Evolutionary conservation across 1,284 basidiomycete species (phyloP).

Genomic region (Irpex lacteus): DNA sequence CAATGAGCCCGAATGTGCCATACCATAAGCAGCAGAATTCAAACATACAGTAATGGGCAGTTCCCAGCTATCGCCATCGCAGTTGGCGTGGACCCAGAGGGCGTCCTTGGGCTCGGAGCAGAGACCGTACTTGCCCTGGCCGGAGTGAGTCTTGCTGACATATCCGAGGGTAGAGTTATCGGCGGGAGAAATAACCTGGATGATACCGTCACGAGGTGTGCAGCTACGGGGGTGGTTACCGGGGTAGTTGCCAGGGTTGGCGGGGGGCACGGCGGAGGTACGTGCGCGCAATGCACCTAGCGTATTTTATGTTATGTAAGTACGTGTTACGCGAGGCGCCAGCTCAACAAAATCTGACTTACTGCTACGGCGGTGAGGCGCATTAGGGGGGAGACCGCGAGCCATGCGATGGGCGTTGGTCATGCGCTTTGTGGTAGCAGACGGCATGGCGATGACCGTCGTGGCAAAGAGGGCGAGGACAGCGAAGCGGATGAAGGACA

Average conservation of each 20-base stretch:
- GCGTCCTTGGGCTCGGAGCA: slow-evolving; percentile 5
- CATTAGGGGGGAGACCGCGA: slow-evolving; percentile 7
- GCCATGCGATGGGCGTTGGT: slow-evolving; percentile 10
- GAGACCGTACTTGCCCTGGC: slow-evolving; percentile 9
- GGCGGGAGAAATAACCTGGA: slow-evolving; percentile 5
- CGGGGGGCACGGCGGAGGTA: neutral
- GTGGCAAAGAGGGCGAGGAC: slow-evolving; percentile 1
- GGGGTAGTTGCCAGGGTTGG: neutral
- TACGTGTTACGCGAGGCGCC: neutral
- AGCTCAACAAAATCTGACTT: neutral
- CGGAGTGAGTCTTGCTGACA: slow-evolving; percentile 4
- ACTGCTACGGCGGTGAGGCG: slow-evolving; percentile 8
- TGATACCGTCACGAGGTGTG: slow-evolving; percentile 6
- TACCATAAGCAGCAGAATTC: neutral
- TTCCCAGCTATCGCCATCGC: slow-evolving; percentile 7
- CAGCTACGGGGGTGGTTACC: neutral
- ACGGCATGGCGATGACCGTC: neutral
- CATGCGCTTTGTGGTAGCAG: slow-evolving; percentile 2
- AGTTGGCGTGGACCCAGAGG: slow-evolving; percentile 6
- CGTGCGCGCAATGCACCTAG: neutral
- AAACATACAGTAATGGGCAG: slow-evolving; percentile 4
- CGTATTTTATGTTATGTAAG: neutral
- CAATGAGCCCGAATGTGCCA: neutral
- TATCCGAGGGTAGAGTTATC: slow-evolving; percentile 5
- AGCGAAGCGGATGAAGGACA: slow-evolving; percentile 1